phyloP scores from a whole-genome alignment of 225 moss, liverwort and hornwort species.

The Asterella californica region DNA sequence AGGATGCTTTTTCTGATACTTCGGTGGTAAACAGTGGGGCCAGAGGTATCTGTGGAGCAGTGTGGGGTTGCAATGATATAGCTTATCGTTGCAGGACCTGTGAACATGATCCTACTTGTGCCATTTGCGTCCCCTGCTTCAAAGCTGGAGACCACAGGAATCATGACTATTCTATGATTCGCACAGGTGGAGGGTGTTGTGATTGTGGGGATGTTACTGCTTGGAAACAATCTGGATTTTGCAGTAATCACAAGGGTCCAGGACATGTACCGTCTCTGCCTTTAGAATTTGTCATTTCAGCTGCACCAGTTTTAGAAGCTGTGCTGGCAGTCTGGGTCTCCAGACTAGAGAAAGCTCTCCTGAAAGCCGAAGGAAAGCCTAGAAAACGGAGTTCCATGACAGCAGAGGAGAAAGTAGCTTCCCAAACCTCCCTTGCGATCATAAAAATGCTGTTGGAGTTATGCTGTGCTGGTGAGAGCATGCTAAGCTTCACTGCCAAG shows the following conservation, averaged over 20 bases:
- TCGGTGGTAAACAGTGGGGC: conserved; percentile 57
- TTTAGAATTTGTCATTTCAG: conserved; percentile 43
- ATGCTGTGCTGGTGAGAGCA: conserved; percentile 72
- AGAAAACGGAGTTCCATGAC: conserved; percentile 55
- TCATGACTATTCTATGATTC: conserved; percentile 90
- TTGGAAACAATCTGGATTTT: conserved; percentile 85
- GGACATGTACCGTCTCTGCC: conserved; percentile 71
- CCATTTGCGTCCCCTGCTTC: conserved; percentile 92
- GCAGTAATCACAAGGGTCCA: conserved; percentile 76
- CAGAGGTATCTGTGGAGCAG: conserved; percentile 88
- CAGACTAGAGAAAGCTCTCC: conserved; percentile 52
- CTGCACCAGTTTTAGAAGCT: conserved; percentile 61
- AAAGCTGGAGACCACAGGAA: conserved; percentile 73
- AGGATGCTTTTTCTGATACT: conserved; percentile 52
- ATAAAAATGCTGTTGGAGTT: conserved; percentile 82
- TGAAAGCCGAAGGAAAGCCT: conserved; percentile 51
- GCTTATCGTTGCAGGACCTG: conserved; percentile 90
- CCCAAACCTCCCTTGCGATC: conserved; percentile 63
- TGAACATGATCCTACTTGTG: conserved; percentile 86
- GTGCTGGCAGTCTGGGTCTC: conserved; percentile 58
- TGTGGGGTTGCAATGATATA: conserved; percentile 82
- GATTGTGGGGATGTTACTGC: conserved; percentile 92
- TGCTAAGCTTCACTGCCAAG: conserved; percentile 79
- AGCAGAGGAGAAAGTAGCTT: conserved; percentile 65
- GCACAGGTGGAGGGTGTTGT: conserved; percentile 84